phyloP scores from a whole-genome alignment of 345 rosid species.

The Populus alba region DNA sequence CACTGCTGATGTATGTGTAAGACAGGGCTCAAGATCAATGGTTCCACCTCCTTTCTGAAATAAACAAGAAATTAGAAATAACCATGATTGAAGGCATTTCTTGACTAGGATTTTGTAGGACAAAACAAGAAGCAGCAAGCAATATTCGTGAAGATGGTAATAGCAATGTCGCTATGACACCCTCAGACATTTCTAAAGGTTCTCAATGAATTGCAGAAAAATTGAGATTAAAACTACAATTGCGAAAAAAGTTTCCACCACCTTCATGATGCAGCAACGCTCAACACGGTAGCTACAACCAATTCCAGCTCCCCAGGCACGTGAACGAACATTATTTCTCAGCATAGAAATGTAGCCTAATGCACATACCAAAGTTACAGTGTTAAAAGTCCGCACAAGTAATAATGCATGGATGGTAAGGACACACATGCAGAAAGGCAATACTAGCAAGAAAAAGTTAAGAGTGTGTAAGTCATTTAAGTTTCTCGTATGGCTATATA shows the following conservation, averaged over 20 bases:
- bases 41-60: conserved; percentile 96
- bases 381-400: not conserved
- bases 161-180: not conserved
- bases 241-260: conserved; percentile 24
- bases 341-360: conserved; percentile 87
- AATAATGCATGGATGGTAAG: not conserved
- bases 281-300: conserved; percentile 95
- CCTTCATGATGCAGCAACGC: conserved; percentile 98
- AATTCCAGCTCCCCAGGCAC: conserved; percentile 99
- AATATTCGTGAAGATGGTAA: not conserved
- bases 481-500: not conserved
- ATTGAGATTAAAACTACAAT: not conserved
- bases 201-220: not conserved
- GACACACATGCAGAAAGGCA: not conserved
- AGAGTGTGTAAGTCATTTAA: not conserved
- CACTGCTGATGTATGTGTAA: conserved; percentile 85
- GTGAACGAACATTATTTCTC: conserved; percentile 97
- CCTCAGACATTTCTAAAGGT: not conserved
- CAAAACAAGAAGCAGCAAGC: not conserved
- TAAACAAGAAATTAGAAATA: conserved; percentile 5
- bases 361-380: conserved; percentile 5
- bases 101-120: not conserved
- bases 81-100: not conserved
- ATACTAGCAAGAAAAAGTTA: not conserved
- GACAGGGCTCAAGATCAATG: conserved; percentile 93